phyloP scores from a whole-genome alignment of 2,329 filamentous ascomycete genomes.

The Alternaria hordeiaustralica region DNA sequence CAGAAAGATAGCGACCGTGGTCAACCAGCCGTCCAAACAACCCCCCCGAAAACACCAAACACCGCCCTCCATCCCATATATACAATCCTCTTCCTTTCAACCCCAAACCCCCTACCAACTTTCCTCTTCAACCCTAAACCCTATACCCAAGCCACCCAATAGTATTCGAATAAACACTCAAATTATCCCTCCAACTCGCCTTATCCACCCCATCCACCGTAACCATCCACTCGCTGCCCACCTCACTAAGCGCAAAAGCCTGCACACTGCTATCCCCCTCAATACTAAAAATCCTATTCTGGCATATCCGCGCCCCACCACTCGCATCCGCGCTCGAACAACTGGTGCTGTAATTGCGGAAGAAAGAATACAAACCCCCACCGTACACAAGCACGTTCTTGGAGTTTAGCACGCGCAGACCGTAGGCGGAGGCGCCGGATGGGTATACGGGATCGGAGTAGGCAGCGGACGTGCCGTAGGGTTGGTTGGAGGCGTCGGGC shows the following conservation, averaged over 20 bases:
- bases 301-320: slow-evolving; percentile 52
- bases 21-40: background rate
- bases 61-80: background rate
- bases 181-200: slow-evolving; percentile 57
- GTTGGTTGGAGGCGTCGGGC: slow-evolving; percentile 69
- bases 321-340: slow-evolving; percentile 35
- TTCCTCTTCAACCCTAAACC: slow-evolving; percentile 15
- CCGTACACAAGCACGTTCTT: slow-evolving; percentile 67
- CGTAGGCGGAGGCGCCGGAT: slow-evolving; percentile 61
- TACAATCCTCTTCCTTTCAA: background rate
- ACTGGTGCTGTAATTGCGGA: slow-evolving; percentile 64
- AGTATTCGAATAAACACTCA: slow-evolving; percentile 49
- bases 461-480: slow-evolving; percentile 61
- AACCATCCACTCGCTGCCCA: slow-evolving; percentile 57
- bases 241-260: slow-evolving; percentile 59
- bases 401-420: slow-evolving; percentile 66
- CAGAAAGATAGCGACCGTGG: background rate
- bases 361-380: slow-evolving; percentile 73
- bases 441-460: slow-evolving; percentile 75
- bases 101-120: background rate
- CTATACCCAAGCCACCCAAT: slow-evolving; percentile 46
- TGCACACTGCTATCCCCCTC: slow-evolving; percentile 50
- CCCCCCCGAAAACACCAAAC: background rate
- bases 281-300: slow-evolving; percentile 59
- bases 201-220: slow-evolving; percentile 52